Evolutionary conservation across 805 yeast genomes (phyloP).

Genomic region (Saturnispora gosingensis): DNA sequence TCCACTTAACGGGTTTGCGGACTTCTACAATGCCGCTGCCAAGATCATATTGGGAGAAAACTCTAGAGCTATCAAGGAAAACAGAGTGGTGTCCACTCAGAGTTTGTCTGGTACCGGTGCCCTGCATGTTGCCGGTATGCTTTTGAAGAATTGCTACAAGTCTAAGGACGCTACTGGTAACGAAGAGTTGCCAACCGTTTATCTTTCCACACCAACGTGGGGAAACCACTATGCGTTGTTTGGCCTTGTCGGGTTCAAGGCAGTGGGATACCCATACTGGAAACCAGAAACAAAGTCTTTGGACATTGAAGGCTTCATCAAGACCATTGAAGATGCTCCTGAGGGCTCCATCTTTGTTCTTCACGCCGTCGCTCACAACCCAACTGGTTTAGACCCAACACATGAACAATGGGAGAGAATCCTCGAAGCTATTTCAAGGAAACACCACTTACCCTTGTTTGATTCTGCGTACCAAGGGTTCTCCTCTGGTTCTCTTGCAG

Average conservation of each 20-base stretch:
- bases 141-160: slow-evolving; percentile 44
- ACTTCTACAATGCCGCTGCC: slow-evolving; percentile 62
- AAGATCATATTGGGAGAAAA: slow-evolving; percentile 61
- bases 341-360: slow-evolving; percentile 70
- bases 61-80: slow-evolving; percentile 40
- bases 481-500: slow-evolving; percentile 77
- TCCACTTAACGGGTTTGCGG: slow-evolving; percentile 67
- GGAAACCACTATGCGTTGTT: slow-evolving; percentile 89
- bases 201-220: slow-evolving; percentile 92
- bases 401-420: slow-evolving; percentile 71
- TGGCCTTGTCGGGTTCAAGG: slow-evolving; percentile 55
- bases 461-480: slow-evolving; percentile 98
- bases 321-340: slow-evolving; percentile 56
- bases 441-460: slow-evolving; percentile 70
- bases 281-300: slow-evolving; percentile 58
- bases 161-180: slow-evolving; percentile 16
- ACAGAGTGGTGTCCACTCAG: slow-evolving; percentile 55
- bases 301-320: slow-evolving; percentile 59
- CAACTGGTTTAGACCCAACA: slow-evolving; percentile 93
- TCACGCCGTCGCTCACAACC: slow-evolving; percentile 97
- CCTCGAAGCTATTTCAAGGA: slow-evolving; percentile 47
- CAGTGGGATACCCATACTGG: slow-evolving; percentile 80
- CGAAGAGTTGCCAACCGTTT: slow-evolving; percentile 36
- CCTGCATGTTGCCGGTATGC: slow-evolving; percentile 74
- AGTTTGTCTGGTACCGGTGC: slow-evolving; percentile 88